Base-by-base conservation (phyloP, 2,329 filamentous ascomycete species). In the Fusarium newnesense region DNA sequence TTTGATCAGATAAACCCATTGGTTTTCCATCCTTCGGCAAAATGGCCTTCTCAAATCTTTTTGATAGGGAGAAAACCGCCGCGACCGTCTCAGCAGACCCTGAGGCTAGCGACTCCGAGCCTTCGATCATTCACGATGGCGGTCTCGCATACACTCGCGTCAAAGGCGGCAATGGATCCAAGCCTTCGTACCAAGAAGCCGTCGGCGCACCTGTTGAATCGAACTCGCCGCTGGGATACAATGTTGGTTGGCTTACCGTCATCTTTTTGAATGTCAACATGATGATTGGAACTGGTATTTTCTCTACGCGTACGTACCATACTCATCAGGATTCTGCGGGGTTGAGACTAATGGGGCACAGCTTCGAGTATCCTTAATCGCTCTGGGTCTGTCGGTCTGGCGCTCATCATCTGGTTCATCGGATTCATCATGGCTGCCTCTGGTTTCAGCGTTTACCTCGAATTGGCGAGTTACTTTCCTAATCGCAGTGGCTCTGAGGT, bases 401-500 rank as follows among this genome's bases (percentile, higher is more conserved):
- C 86, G 39, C 80, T 93, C 63, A 84, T 93, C 19, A 92, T 89
- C 80, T 93, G 91, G 91, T 79, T 87, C 4, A 84, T 93, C 18
- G 91, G 91, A 7, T 88, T 88, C 64, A 54, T 92, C 40, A 88
- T 91, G 58, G 87, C 90, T 0, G 78, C 85, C 0, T 84, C 87
- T 5, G 87, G 86, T 3, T 84, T 92, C 7, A 82, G 85, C 0
- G 86, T 91, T 0, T 92, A 92, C 64, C 86, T 92, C 13, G 91
- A 93, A 75, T 87, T 88, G 19, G 87, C 90, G 0, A 85, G 88
- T 2, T 92, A 90, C 69, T 93, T 93, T 66, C 90, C 91, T 2
- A 92, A 88, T 75, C 87, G 91, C 12, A 91, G 88, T 4, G 91
- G 91, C 0, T 87, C 87, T 1, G 90, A 93, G 74, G 90, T 91